These are phyloP conservation scores for Copromyces sp. DNA, from an alignment of 495 filamentous ascomycete species.

Conservation along the genomic window DNA sequence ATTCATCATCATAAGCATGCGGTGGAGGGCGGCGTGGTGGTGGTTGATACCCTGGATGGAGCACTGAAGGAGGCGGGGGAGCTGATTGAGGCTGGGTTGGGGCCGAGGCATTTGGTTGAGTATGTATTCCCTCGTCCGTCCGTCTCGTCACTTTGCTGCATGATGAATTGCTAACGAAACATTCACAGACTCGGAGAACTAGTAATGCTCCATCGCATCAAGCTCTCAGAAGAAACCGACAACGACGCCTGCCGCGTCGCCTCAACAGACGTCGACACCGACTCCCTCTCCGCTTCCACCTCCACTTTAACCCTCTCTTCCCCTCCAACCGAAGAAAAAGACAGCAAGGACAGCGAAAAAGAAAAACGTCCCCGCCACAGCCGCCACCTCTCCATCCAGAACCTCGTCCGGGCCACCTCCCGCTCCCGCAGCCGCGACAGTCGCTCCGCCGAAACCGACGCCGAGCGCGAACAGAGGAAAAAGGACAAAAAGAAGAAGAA, in stretches of 20 bases:
- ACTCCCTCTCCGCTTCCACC: slow-evolving; percentile 8
- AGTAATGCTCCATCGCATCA: slow-evolving; percentile 46
- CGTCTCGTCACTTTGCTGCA: background rate
- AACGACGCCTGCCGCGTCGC: background rate
- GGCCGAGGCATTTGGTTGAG: slow-evolving; percentile 68
- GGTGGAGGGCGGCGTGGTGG: slow-evolving; percentile 61
- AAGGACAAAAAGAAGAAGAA: slow-evolving; percentile 13
- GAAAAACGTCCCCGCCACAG: background rate
- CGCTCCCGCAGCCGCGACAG: background rate
- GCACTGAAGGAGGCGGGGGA: slow-evolving; percentile 84
- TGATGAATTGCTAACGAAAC: slow-evolving; percentile 10
- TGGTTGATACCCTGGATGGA: slow-evolving; percentile 74
- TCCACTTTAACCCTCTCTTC: slow-evolving; percentile 6
- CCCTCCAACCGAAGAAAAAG: background rate
- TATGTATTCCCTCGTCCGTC: slow-evolving; percentile 13
- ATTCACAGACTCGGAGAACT: slow-evolving; percentile 53
- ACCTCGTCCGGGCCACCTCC: background rate
- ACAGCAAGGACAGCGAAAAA: background rate
- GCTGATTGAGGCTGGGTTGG: slow-evolving; percentile 66
- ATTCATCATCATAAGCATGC: slow-evolving; percentile 34
- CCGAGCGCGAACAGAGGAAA: background rate
- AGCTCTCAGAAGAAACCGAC: slow-evolving; percentile 18
- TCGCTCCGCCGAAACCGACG: background rate
- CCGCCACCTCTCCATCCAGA: background rate
- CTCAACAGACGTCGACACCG: slow-evolving; percentile 1